These are phyloP conservation scores for Proliferodiscus dingleyae DNA, from an alignment of 2,329 filamentous ascomycete species.

Conservation along the genomic window DNA sequence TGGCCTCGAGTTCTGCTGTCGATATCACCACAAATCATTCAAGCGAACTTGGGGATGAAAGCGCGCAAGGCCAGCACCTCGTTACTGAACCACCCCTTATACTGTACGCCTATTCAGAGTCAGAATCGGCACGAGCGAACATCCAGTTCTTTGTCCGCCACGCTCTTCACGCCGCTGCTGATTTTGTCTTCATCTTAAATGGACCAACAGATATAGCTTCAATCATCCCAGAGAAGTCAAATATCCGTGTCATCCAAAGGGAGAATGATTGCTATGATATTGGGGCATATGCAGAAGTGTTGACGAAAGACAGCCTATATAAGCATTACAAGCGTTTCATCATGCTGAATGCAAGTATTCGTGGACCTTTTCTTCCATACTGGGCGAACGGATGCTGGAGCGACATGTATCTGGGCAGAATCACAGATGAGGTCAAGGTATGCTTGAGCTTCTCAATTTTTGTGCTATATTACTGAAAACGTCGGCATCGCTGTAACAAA, in stretches of 20 bases:
- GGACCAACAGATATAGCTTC: conserved; percentile 18
- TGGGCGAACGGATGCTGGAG: conserved; percentile 28
- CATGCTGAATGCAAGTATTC: conserved; percentile 28
- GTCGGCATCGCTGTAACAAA: no score
- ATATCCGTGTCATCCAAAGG: conserved; percentile 22
- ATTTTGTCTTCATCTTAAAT: conserved; percentile 30
- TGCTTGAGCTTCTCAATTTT: background rate
- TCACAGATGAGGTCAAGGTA: conserved; percentile 27
- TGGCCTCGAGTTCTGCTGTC: background rate
- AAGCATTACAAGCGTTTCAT: conserved; percentile 27
- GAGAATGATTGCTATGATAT: conserved; percentile 29
- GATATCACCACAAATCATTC: background rate
- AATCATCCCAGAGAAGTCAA: conserved; percentile 18
- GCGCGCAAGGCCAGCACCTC: background rate
- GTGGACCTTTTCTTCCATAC: conserved; percentile 28
- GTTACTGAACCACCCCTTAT: conserved; percentile 21
- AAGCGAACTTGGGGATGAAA: background rate
- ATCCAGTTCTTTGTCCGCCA: conserved; percentile 28
- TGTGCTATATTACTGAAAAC: no score
- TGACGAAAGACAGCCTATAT: conserved; percentile 22
- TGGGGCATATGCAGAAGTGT: conserved; percentile 25
- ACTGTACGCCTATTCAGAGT: conserved; percentile 28
- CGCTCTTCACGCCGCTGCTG: conserved; percentile 25
- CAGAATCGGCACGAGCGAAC: conserved; percentile 21
- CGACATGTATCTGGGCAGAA: conserved; percentile 23